A percentile compares a stretch with the other conserved stretches of the same genome.
phyloP scores from a whole-genome alignment of 768 basidiomycete genomes.

The Tylopilus intermedius region DNA sequence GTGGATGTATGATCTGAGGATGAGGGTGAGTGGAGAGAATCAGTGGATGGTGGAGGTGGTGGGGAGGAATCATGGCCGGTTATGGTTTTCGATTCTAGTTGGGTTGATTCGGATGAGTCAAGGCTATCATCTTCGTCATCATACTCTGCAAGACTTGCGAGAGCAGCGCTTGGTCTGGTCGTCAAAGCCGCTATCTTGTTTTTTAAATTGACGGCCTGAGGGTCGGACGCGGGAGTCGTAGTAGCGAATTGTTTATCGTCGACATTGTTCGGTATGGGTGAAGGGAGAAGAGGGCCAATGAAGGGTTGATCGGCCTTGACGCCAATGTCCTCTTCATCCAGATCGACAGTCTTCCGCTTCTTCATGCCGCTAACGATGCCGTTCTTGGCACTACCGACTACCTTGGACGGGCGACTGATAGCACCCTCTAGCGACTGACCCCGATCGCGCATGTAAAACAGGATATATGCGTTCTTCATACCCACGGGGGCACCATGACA shows the following conservation, averaged over 20 bases:
- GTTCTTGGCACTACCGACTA: slow-evolving; percentile 25
- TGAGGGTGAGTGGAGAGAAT: slow-evolving; percentile 29
- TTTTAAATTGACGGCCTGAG: slow-evolving; percentile 49
- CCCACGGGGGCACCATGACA: slow-evolving; percentile 43
- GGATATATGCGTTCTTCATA: slow-evolving; percentile 83
- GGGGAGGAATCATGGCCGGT: slow-evolving; percentile 25
- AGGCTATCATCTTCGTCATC: slow-evolving; percentile 38
- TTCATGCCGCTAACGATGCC: slow-evolving; percentile 45
- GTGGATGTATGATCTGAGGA: slow-evolving; percentile 27
- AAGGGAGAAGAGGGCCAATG: slow-evolving; percentile 65
- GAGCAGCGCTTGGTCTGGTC: slow-evolving; percentile 29
- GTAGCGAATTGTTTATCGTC: slow-evolving; percentile 16
- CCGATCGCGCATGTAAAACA: slow-evolving; percentile 85
- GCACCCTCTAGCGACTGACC: slow-evolving; percentile 70
- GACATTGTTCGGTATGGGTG: slow-evolving; percentile 29
- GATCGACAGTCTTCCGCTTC: slow-evolving; percentile 42
- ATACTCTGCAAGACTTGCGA: slow-evolving; percentile 38
- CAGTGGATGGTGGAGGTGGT: slow-evolving; percentile 31
- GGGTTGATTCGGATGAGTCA: slow-evolving; percentile 21
- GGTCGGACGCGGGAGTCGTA: slow-evolving; percentile 32
- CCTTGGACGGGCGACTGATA: slow-evolving; percentile 31
- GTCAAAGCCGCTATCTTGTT: slow-evolving; percentile 47
- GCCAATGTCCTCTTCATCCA: slow-evolving; percentile 46
- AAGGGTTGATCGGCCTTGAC: slow-evolving; percentile 48
- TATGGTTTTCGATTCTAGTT: slow-evolving; percentile 14